Base-by-base conservation (phyloP, 192 early-diverging fungal species). In the Backusella morwellensis region DNA sequence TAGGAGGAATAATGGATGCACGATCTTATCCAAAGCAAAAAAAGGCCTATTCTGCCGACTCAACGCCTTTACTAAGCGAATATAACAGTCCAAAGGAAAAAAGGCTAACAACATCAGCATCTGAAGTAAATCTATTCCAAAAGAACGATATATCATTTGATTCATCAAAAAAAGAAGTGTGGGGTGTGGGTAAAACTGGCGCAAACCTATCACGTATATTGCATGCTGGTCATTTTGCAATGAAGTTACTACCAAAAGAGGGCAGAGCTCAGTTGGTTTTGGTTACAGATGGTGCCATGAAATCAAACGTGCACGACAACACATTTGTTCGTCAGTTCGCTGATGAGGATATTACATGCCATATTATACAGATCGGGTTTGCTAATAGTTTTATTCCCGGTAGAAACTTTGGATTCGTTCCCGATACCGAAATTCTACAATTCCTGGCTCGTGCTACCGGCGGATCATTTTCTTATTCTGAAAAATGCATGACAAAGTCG, bases 311-410 rank as follows among this genome's bases (percentile, higher is more conserved):
- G 0, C 84, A 88, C 14, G 87, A 86, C 14, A 86, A 88, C 44
- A 81, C 85, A 19, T 80, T 90, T 63, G 80, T 93, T 3, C 86
- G 88, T 54, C 86, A 88, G 71, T 87, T 90, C 23, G 89, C 88
- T 72, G 90, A 89, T 44, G 85, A 89, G 59, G 89, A 90, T 76
- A 89, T 93, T 11, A 86, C 83, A 34, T 93, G 91, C 68, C 89
- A 89, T 29, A 86, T 95, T 66, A 84, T 95, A 32, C 93, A 94
- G 77, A 85, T 95, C 15, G 94, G 94, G 0, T 91, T 85, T 9
- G 72, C 85, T 38, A 82, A 88, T 32, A 89, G 89, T 7, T 89
- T 88, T 63, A 87, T 88, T 73, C 89, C 91, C 23, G 86, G 86
- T 50, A 85, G 86, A 50, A 91, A 92, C 73, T 90, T 94, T 75